A percentile compares a stretch with the other conserved stretches of the same genome.
Conservation (phyloP, 805 yeast species). For the Barnettozyma pratensis region DNA sequence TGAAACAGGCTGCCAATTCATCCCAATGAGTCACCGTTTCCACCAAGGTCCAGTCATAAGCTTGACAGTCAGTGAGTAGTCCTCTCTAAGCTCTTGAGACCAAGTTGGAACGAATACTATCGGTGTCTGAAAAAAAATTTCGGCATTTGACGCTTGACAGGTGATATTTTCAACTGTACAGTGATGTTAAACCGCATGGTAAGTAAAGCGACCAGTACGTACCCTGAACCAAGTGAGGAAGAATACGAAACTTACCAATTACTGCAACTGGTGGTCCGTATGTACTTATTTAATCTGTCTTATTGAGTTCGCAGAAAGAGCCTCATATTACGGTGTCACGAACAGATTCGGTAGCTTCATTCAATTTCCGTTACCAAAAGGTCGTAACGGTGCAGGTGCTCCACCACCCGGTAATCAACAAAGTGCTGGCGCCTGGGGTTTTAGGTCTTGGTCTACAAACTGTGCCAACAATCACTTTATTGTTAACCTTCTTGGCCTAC, state of each 20-base stretch:
- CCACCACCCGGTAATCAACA: conserved; percentile 15
- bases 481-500: conserved; percentile 78
- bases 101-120: too few relatives aligned
- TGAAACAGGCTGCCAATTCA: too few relatives aligned
- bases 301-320: conserved; percentile 76
- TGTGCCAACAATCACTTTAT: conserved; percentile 68
- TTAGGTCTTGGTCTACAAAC: conserved; percentile 52
- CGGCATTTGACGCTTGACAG: too few relatives aligned
- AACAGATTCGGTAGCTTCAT: conserved; percentile 76
- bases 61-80: too few relatives aligned
- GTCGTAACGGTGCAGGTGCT: conserved; percentile 31
- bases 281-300: conserved; percentile 48
- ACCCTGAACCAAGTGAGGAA: conserved; percentile 39
- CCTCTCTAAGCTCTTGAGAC: too few relatives aligned
- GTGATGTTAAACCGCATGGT: neutral
- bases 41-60: too few relatives aligned
- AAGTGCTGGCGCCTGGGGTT: conserved; percentile 54
- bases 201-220: neutral
- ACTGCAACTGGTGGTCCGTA: conserved; percentile 41
- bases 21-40: too few relatives aligned
- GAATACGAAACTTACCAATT: conserved; percentile 29
- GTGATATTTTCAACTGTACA: neutral
- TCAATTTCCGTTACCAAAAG: conserved; percentile 43
- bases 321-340: conserved; percentile 72
- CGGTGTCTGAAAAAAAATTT: too few relatives aligned